Base-by-base conservation (phyloP, 148 eudicot species). In the Mesembryanthemum crystallinum region DNA sequence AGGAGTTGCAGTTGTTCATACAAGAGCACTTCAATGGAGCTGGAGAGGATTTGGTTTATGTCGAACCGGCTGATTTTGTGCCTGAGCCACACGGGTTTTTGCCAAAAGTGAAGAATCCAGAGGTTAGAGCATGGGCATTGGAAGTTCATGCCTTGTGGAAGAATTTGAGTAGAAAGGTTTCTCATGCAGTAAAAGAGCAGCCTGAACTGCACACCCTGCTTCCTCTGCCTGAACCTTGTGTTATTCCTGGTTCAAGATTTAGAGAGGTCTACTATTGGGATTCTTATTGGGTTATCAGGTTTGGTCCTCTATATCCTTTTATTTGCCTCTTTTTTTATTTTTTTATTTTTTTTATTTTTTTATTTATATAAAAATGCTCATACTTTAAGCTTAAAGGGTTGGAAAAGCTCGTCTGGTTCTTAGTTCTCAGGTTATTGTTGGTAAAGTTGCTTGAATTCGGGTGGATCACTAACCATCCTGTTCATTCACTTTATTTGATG, bases 221-320 rank as follows among this genome's bases (percentile, higher is more conserved):
- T 71, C 89, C 92, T 9, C 47, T 93, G 69, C 79, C 87, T 60
- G 66, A 86, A n/a, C 82, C 91, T 29, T 88, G 90, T 24, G 55
- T 94, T 0, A 88, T 94, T 52, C 95, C 98, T 27, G 98, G 98
- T 54, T 94, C 98, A 14, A 74, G 98, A 72, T 92, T 92, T 73
- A 76, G 89, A 37, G 98, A 92, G 83, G 96, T 94, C 67, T 92
- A 92, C 69, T 92, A 92, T 52, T 94, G 98, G 98, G 97, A 94
- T 80, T 90, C 97, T 70, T 94, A 90, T 58, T 94, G 97, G 97
- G 88, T 94, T 21, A 89, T 92, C 76, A 94, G 98, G 98, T 90
- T 63, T 42, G 78, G 32, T 77, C 21, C 43, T 62, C 28, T 35
- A n/a, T 39, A 32, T 57, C 14, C 18, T 52, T 35, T 51, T 20